Base-by-base conservation (phyloP, 2,329 filamentous ascomycete genomes). In the Juglanconis juglandina region DNA sequence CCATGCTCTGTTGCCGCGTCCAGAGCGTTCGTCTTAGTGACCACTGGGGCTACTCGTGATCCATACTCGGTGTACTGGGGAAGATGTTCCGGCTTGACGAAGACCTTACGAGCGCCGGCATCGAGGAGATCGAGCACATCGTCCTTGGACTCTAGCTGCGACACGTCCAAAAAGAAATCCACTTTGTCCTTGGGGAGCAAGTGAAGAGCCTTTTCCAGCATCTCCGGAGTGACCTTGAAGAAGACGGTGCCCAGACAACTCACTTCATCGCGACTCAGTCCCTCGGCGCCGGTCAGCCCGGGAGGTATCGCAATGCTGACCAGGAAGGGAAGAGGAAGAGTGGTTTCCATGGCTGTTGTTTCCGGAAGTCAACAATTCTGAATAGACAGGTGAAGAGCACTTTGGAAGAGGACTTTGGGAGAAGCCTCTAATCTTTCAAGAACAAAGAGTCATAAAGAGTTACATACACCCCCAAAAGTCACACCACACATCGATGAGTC, bases 111-210 rank as follows among this genome's bases (percentile, higher is more conserved):
- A 6, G 92, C 92, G 62, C 95, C 95, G 65, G 87, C 85, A 72
- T 99, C 91, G 59, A 99, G 85, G 41, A 98, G 81, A 51, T 89
- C 84, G 57, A 94, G 77, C 41, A 98, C 80, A 65, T 96, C 89
- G 66, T 92, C 88, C 58, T 80, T 78, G 10, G 87, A 86, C 37
- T 83, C 74, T 44, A 98, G 80, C 30, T 77, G 76, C 4, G 90
- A 88, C 54, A 87, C 92, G 68, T 96, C 91, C 66, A 96, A 84
- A 72, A 90, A 92, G 65, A 83, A 81, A 39, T 81, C 79, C 59
- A 78, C 74, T 63, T 76, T 79, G 67, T 82, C 78, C 60, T 77
- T 76, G 35, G 73, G 72, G 56, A 87, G 73, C 63, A 85, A 81
- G 35, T 72, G 70, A 46, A 75, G 70, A 44, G 82, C 72, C 64